These are phyloP conservation scores for Naganishia randhawae DNA, from an alignment of 768 basidiomycete species.

Conservation along the genomic window DNA sequence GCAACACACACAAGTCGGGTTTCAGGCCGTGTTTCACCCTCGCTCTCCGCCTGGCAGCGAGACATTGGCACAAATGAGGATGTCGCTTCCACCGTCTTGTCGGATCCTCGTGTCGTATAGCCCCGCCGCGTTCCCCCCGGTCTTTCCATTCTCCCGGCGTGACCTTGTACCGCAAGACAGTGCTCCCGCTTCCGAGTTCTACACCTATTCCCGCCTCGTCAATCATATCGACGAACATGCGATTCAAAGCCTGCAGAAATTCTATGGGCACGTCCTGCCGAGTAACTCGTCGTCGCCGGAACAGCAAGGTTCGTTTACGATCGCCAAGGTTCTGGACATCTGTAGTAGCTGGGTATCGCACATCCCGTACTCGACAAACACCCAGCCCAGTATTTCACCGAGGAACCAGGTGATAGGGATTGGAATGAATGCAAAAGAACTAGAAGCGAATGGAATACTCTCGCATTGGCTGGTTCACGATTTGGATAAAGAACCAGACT, in stretches of 20 bases:
- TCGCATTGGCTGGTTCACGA: slow-evolving; percentile 32
- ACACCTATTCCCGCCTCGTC: slow-evolving; percentile 34
- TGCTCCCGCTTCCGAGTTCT: slow-evolving; percentile 33
- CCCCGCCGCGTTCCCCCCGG: slow-evolving; percentile 5
- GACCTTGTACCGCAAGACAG: slow-evolving; percentile 29
- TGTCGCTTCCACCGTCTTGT: slow-evolving; percentile 17
- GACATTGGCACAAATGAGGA: slow-evolving; percentile 3
- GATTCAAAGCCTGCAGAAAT: slow-evolving; percentile 26
- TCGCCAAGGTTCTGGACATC: slow-evolving; percentile 34
- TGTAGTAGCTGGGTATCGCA: slow-evolving; percentile 41
- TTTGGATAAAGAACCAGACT: slow-evolving; percentile 33
- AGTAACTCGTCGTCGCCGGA: neutral
- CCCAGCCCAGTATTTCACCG: slow-evolving; percentile 9
- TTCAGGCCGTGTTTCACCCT: no score
- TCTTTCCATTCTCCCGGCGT: slow-evolving; percentile 14
- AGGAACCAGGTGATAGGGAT: slow-evolving; percentile 32
- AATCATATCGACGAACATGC: slow-evolving; percentile 41
- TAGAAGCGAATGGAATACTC: slow-evolving; percentile 33
- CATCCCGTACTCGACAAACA: slow-evolving; percentile 27
- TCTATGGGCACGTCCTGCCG: slow-evolving; percentile 34
- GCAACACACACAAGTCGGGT: no score
- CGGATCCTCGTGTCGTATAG: slow-evolving; percentile 13
- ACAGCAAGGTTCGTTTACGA: neutral
- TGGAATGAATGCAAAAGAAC: slow-evolving; percentile 36
- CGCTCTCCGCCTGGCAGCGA: no score